These are phyloP conservation scores for Pseudogymnoascus sp. DNA, from an alignment of 2,329 filamentous ascomycete genomes.

Conservation along the genomic window DNA sequence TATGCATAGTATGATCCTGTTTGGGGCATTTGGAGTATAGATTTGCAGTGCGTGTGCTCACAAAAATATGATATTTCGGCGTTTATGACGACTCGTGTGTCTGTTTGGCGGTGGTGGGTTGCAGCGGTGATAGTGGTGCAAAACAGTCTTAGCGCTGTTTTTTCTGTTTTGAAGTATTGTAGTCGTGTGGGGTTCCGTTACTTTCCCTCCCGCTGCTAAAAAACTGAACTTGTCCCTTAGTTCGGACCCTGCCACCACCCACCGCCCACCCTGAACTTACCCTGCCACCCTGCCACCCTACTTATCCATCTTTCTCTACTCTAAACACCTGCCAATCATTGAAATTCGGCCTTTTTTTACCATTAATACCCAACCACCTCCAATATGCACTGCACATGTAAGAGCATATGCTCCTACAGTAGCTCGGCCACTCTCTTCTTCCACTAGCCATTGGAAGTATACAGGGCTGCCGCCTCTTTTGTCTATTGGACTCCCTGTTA, in stretches of 20 bases:
- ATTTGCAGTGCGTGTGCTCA: neutral
- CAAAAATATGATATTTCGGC: neutral
- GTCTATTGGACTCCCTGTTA: neutral
- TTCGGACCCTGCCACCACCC: neutral
- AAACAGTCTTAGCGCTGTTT: neutral
- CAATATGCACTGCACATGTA: neutral
- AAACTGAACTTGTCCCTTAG: neutral
- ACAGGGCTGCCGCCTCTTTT: conserved; percentile 6
- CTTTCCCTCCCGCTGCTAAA: neutral
- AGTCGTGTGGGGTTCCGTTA: neutral
- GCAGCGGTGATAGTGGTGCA: neutral
- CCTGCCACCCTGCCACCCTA: neutral
- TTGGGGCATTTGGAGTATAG: neutral
- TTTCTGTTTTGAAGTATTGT: neutral
- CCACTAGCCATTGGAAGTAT: conserved; percentile 2
- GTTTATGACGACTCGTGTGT: neutral
- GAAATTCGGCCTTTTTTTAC: neutral
- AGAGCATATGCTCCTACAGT: neutral
- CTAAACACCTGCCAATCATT: neutral
- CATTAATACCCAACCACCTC: conserved; percentile 4
- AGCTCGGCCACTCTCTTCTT: neutral
- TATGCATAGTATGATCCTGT: neutral
- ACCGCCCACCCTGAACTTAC: neutral
- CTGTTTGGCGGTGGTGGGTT: neutral
- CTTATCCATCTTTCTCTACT: neutral